phyloP scores from a whole-genome alignment of 345 rosid species.

The Brassica carinata region DNA sequence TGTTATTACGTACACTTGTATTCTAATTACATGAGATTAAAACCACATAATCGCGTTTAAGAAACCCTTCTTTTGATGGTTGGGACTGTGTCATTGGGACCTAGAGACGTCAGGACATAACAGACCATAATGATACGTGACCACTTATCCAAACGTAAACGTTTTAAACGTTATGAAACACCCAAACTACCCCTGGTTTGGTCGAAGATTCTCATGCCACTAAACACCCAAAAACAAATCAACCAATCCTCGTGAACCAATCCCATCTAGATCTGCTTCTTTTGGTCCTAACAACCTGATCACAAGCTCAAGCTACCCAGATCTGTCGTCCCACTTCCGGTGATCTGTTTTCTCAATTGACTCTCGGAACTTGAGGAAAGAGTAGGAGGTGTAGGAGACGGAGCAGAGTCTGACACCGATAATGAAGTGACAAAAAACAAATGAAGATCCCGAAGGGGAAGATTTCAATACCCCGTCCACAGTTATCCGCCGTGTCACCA shows the following conservation, averaged over 20 bases:
- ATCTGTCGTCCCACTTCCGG: not conserved
- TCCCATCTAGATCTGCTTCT: conserved; percentile 5
- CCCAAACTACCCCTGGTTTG: conserved; percentile 31
- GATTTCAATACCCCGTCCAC: too few species aligned
- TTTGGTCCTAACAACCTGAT: not conserved
- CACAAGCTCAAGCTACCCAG: not conserved
- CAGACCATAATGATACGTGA: conserved; percentile 11
- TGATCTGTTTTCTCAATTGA: too few species aligned
- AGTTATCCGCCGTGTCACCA: too few species aligned
- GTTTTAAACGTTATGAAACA: not conserved
- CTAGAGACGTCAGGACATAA: not conserved
- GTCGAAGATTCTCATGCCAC: conserved; percentile 24
- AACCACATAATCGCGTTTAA: not conserved
- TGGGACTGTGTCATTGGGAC: not conserved
- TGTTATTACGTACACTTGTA: too few species aligned
- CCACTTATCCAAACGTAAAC: not conserved
- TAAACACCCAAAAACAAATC: conserved; percentile 11
- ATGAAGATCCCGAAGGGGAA: too few species aligned
- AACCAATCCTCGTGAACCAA: conserved; percentile 34
- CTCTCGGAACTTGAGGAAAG: too few species aligned
- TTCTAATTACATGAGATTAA: not conserved
- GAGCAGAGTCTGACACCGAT: too few species aligned
- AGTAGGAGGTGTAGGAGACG: too few species aligned
- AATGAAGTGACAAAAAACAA: too few species aligned
- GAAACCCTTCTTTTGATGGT: not conserved